phyloP scores from a whole-genome alignment of 2,329 filamentous ascomycete species.

The Cercospora berteroae region DNA sequence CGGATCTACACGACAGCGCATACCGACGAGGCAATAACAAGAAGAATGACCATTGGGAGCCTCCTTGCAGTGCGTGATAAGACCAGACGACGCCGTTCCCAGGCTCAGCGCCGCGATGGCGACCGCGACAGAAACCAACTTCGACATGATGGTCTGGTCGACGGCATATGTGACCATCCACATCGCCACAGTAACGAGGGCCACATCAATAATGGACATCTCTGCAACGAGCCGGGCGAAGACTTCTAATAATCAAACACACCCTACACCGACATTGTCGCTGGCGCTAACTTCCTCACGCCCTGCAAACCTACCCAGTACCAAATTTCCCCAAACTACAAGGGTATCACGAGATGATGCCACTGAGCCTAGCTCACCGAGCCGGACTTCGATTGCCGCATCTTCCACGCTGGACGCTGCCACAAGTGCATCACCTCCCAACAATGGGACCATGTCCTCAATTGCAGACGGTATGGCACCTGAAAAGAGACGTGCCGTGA shows the following conservation, averaged over 20 bases:
- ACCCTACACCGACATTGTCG: background rate
- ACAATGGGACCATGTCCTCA: conserved; percentile 13
- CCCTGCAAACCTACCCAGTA: conserved; percentile 8
- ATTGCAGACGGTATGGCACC: conserved; percentile 12
- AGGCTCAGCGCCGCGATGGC: background rate
- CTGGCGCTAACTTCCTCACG: conserved; percentile 1
- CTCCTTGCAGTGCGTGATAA: background rate
- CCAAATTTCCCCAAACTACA: conserved; percentile 8
- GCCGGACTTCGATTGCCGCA: background rate
- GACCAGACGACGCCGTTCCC: background rate
- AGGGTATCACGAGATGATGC: background rate
- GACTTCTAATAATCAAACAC: background rate
- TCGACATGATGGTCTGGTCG: conserved; percentile 1
- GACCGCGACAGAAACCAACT: conserved; percentile 3
- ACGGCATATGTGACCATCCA: conserved; percentile 9
- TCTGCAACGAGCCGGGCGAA: background rate
- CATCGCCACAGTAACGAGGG: background rate
- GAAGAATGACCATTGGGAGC: background rate
- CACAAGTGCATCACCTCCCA: background rate
- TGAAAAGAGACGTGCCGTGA: conserved; percentile 30
- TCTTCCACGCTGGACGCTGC: background rate
- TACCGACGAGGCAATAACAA: background rate
- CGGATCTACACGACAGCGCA: background rate
- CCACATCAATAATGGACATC: background rate
- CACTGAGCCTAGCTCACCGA: background rate